Evolutionary conservation across 176 grass and related monocot genomes (phyloP).

Genomic region (Dactylis glomerata): DNA sequence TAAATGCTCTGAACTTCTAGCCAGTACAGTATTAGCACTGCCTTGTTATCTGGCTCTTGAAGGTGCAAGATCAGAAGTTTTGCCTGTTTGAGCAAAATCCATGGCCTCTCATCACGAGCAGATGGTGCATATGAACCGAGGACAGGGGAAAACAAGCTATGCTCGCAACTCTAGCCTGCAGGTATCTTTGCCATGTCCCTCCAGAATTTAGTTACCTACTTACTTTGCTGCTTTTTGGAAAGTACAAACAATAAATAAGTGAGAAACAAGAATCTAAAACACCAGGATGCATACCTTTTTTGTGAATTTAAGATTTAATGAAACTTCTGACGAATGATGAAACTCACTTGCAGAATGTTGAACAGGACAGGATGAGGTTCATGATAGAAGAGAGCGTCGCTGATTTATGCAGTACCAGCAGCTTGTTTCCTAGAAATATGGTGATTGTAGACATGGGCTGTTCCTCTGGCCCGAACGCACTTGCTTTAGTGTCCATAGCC

Average conservation of each 20-base stretch:
- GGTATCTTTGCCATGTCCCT: neutral
- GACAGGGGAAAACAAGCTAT: slow-evolving; percentile 21
- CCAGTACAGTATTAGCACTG: neutral
- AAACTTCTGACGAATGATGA: neutral
- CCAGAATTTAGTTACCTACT: neutral
- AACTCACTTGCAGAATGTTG: neutral
- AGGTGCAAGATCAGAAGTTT: neutral
- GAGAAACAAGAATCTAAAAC: neutral
- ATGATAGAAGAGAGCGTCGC: slow-evolving; percentile 18
- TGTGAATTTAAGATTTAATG: neutral
- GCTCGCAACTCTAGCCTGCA: slow-evolving; percentile 20
- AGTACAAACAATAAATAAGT: neutral
- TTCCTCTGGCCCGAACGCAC: slow-evolving; percentile 22
- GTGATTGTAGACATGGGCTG: slow-evolving; percentile 14
- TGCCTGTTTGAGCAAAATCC: neutral
- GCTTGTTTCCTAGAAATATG: neutral
- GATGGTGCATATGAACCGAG: slow-evolving; percentile 11
- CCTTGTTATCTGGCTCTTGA: neutral
- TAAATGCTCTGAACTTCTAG: neutral
- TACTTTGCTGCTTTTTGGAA: neutral
- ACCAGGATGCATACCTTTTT: neutral
- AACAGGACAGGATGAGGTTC: slow-evolving; percentile 1
- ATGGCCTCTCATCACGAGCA: slow-evolving; percentile 18
- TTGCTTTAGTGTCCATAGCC: neutral
- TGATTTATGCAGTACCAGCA: neutral